Conservation (phyloP, 2,329 filamentous ascomycete species). For the Colletotrichum sp. region DNA sequence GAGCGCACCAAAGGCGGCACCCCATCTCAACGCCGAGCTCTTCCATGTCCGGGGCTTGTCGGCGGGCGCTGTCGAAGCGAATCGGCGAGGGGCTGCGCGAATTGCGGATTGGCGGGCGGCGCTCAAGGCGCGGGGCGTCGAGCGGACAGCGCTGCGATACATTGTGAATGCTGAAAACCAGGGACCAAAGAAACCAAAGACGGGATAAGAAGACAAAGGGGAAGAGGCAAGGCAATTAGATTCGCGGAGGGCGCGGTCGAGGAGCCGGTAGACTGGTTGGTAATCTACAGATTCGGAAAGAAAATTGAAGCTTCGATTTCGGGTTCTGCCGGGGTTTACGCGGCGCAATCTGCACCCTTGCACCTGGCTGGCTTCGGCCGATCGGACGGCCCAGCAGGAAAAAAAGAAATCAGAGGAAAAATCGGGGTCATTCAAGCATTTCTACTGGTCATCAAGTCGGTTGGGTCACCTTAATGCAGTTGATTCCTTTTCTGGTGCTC, state of each 20-base stretch:
- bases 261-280: slow-evolving; percentile 7
- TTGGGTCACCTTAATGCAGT: neutral
- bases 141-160: slow-evolving; percentile 58
- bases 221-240: slow-evolving; percentile 14
- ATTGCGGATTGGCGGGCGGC: slow-evolving; percentile 44
- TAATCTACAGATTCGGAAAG: slow-evolving; percentile 20
- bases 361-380: neutral
- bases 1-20: slow-evolving; percentile 74
- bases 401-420: neutral
- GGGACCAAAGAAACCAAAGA: neutral
- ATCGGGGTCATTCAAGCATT: neutral
- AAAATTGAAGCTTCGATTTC: slow-evolving; percentile 22
- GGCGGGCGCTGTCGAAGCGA: slow-evolving; percentile 60
- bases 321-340: slow-evolving; percentile 19
- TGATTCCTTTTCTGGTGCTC: neutral
- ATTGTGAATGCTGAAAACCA: slow-evolving; percentile 28
- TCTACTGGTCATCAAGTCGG: neutral
- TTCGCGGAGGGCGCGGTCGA: neutral
- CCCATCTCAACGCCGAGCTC: slow-evolving; percentile 75
- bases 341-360: slow-evolving; percentile 9
- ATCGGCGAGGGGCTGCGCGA: slow-evolving; percentile 49
- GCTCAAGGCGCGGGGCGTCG: slow-evolving; percentile 50
- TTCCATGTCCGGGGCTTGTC: slow-evolving; percentile 83
- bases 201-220: slow-evolving; percentile 1
- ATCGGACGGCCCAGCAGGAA: neutral